Evolutionary conservation across 1,139 yeast species (phyloP).

Genomic region (Diutina neorugosa): DNA sequence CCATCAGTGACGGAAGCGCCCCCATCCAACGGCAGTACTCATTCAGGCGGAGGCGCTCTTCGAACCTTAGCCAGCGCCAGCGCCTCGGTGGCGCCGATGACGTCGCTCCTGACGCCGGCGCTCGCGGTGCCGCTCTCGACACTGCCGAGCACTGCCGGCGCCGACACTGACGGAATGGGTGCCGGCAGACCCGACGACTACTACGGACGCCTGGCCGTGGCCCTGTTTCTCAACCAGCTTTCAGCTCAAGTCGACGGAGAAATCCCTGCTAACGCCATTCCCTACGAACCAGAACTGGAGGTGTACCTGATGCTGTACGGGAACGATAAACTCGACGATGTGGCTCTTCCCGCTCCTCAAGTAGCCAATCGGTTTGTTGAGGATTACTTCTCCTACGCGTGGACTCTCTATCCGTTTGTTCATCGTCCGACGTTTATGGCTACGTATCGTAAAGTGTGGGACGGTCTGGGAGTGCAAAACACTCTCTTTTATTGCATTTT

Average conservation of each 20-base stretch:
- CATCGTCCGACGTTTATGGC: neutral
- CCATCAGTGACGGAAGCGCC: neutral
- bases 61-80: neutral
- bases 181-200: neutral
- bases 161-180: neutral
- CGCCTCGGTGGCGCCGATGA: neutral
- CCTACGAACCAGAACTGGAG: neutral
- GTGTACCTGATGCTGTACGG: neutral
- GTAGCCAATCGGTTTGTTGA: neutral
- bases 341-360: neutral
- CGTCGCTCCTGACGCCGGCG: neutral
- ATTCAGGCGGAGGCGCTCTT: neutral
- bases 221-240: neutral
- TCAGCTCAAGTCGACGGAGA: neutral
- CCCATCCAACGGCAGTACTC: neutral
- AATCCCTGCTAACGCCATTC: neutral
- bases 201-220: neutral
- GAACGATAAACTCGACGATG: neutral
- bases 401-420: constrained; percentile 1
- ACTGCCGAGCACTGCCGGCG: neutral
- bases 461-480: neutral
- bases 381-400: neutral
- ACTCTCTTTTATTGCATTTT: neutral
- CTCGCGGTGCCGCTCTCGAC: neutral
- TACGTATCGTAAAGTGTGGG: neutral